Conservation (phyloP, 257 asterid species). For the Solanum piurae region DNA sequence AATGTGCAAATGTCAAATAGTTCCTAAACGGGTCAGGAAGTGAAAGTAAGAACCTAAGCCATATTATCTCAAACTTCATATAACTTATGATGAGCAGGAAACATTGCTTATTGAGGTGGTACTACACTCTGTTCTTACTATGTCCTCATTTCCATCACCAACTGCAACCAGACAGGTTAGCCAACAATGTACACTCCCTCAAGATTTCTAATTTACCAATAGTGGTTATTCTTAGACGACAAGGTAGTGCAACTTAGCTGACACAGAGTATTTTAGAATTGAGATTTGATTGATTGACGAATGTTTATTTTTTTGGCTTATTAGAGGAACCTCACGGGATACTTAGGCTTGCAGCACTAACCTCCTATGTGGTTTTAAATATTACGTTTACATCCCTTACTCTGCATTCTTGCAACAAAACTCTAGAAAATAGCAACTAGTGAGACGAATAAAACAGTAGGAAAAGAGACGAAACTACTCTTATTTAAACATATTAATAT, state of each 20-base stretch:
- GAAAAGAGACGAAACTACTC: not conserved
- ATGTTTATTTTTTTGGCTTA: not conserved
- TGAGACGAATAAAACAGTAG: not conserved
- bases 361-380: not conserved
- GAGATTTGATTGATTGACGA: not conserved
- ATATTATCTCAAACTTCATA: not conserved
- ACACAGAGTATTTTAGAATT: not conserved
- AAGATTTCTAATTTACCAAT: not conserved
- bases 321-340: not conserved
- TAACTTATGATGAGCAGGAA: not conserved
- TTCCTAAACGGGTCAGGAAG: not conserved
- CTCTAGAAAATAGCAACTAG: not conserved
- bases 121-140: not conserved
- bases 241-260: not conserved
- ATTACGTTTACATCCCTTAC: not conserved
- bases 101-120: not conserved
- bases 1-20: not conserved
- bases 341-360: not conserved
- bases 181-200: not conserved
- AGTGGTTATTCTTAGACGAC: not conserved
- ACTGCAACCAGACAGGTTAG: not conserved
- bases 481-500: not conserved
- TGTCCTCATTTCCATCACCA: not conserved
- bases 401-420: not conserved
- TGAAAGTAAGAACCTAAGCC: not conserved